phyloP scores from a whole-genome alignment of 2,329 filamentous ascomycete genomes.

The Aotearoamyces nothofagi region DNA sequence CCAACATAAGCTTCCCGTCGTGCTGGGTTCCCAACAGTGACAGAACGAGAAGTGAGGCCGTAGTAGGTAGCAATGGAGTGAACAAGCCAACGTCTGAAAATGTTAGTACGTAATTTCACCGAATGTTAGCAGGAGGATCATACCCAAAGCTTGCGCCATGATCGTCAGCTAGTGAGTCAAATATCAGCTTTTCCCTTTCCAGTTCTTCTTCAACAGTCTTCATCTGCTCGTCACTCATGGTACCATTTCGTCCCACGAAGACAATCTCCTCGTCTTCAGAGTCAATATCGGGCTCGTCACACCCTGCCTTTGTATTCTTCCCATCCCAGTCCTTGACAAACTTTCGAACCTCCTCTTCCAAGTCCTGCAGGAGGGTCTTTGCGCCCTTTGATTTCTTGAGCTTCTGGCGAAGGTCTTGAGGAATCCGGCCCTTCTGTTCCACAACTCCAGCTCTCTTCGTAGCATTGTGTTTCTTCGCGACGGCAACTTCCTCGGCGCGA shows the following conservation, averaged over 20 bases:
- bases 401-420: constrained; percentile 64
- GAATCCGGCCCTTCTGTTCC: constrained; percentile 42
- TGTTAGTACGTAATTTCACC: constrained; percentile 3
- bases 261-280: constrained; percentile 76
- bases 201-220: constrained; percentile 35
- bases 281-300: constrained; percentile 27
- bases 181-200: constrained; percentile 55
- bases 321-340: constrained; percentile 53
- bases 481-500: constrained; percentile 32
- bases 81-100: constrained; percentile 67
- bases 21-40: constrained; percentile 54
- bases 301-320: constrained; percentile 29
- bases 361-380: constrained; percentile 61
- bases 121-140: constrained; percentile 20
- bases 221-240: constrained; percentile 34
- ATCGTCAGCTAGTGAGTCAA: constrained; percentile 65
- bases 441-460: constrained; percentile 9
- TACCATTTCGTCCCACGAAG: constrained; percentile 60
- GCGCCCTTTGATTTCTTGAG: constrained; percentile 69
- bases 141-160: constrained; percentile 70
- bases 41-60: constrained; percentile 69
- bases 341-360: constrained; percentile 70
- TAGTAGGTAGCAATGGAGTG: constrained; percentile 91
- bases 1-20: constrained; percentile 75
- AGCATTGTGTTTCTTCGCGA: constrained; percentile 21